A percentile compares a stretch with the other conserved stretches of the same genome.
Evolutionary conservation across 108 stramenopile genomes (phyloP).

Genomic region (Cyclotella atomus): DNA sequence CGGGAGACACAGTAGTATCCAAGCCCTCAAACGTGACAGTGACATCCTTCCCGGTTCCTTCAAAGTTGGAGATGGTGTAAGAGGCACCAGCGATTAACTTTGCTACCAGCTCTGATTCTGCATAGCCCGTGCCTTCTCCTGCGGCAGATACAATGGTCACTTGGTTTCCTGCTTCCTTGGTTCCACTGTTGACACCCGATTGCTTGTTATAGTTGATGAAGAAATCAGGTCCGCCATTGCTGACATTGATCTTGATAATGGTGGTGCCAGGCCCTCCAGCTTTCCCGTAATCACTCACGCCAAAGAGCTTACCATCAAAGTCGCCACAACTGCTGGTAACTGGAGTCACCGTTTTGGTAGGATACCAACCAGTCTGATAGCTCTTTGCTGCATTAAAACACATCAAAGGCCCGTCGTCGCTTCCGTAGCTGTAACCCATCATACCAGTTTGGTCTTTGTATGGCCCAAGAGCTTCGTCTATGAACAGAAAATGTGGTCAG

Average conservation of each 20-base stretch:
- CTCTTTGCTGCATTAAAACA: slow-evolving; percentile 66
- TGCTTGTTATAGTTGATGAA: slow-evolving; percentile 54
- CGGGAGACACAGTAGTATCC: neutral
- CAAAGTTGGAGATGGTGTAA: slow-evolving; percentile 14
- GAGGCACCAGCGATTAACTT: slow-evolving; percentile 37
- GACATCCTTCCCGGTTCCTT: slow-evolving; percentile 5
- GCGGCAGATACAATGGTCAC: slow-evolving; percentile 26
- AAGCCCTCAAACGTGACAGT: neutral
- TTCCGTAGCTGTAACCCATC: slow-evolving; percentile 42
- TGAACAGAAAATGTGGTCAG: no score
- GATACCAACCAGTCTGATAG: slow-evolving; percentile 61
- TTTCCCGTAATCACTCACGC: slow-evolving; percentile 19
- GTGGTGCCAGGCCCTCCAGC: neutral
- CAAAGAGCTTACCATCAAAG: slow-evolving; percentile 30
- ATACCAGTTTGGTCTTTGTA: slow-evolving; percentile 46
- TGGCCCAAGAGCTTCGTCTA: no score
- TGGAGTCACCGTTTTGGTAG: slow-evolving; percentile 3
- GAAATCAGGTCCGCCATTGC: slow-evolving; percentile 8
- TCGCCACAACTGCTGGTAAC: slow-evolving; percentile 10
- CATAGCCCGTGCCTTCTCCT: slow-evolving; percentile 34
- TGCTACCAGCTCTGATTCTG: slow-evolving; percentile 40
- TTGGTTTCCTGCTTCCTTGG: slow-evolving; percentile 48
- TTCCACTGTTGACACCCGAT: slow-evolving; percentile 51
- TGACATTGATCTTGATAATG: slow-evolving; percentile 24
- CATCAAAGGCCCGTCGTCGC: slow-evolving; percentile 41